Conservation (phyloP, 1,284 basidiomycete genomes). For the Moesziomyces antarcticus region DNA sequence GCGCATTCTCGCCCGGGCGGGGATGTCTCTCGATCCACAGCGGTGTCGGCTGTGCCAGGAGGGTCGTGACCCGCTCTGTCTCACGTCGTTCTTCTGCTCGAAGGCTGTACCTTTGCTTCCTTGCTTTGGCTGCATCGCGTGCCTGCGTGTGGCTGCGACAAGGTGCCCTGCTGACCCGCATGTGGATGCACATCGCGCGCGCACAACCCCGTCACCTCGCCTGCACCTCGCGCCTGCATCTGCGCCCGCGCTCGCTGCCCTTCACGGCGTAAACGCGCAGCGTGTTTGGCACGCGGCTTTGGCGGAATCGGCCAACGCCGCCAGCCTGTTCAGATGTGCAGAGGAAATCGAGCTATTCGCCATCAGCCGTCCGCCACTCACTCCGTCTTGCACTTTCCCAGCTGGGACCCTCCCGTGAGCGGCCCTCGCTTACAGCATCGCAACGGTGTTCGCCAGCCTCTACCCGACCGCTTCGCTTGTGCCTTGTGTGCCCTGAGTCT, state of each 20-base stretch:
- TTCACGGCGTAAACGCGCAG: not conserved
- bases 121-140: not conserved
- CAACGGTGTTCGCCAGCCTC: constrained; percentile 10
- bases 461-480: not conserved
- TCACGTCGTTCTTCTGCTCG: not conserved
- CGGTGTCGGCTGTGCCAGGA: not conserved
- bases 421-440: constrained; percentile 12
- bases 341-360: constrained; percentile 9
- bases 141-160: not conserved
- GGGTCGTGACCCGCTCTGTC: not conserved
- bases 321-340: constrained; percentile 32
- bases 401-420: not conserved
- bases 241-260: not conserved
- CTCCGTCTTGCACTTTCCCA: constrained; percentile 33
- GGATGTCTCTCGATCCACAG: not conserved
- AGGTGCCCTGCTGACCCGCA: not conserved
- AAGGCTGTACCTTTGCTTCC: not conserved
- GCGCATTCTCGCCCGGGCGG: no score
- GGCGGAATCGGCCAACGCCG: not conserved
- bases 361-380: constrained; percentile 23
- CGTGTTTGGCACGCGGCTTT: not conserved
- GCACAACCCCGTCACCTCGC: not conserved
- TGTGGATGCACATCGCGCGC: not conserved
- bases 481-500: not conserved
- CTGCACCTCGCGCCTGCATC: not conserved